Evolutionary conservation across 2,329 filamentous ascomycete genomes (phyloP).

Genomic region (Phoma herbarum): DNA sequence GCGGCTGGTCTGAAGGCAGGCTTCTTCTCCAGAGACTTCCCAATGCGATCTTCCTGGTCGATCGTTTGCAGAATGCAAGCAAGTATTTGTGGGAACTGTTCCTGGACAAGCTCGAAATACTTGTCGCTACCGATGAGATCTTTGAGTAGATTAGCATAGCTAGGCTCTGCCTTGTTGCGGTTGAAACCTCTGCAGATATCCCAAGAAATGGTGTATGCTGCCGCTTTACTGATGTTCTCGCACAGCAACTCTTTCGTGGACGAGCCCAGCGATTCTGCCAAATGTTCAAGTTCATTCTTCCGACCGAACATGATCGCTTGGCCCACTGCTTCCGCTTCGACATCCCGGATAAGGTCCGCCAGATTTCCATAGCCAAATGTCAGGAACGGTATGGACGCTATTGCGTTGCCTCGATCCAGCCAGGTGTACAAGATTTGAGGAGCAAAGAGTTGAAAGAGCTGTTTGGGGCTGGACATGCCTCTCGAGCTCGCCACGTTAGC

Average conservation of each 20-base stretch:
- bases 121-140: conserved; percentile 72
- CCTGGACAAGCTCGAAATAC: conserved; percentile 70
- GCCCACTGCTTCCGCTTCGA: conserved; percentile 79
- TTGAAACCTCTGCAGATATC: conserved; percentile 64
- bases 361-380: conserved; percentile 83
- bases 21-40: conserved; percentile 65
- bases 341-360: conserved; percentile 71
- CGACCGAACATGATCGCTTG: conserved; percentile 84
- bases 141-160: conserved; percentile 72
- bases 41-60: conserved; percentile 44
- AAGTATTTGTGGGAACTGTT: conserved; percentile 79
- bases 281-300: conserved; percentile 66
- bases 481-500: conserved; percentile 71
- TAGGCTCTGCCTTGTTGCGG: conserved; percentile 55
- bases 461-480: conserved; percentile 69
- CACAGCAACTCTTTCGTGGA: conserved; percentile 54
- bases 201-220: conserved; percentile 84
- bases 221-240: conserved; percentile 76
- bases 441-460: conserved; percentile 84
- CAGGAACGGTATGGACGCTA: conserved; percentile 72
- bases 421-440: conserved; percentile 92
- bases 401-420: conserved; percentile 70
- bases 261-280: conserved; percentile 61
- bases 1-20: conserved; percentile 67
- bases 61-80: conserved; percentile 78